Evolutionary conservation across 208 protist species (phyloP).

Genomic region (Herpetomonas tarakana): DNA sequence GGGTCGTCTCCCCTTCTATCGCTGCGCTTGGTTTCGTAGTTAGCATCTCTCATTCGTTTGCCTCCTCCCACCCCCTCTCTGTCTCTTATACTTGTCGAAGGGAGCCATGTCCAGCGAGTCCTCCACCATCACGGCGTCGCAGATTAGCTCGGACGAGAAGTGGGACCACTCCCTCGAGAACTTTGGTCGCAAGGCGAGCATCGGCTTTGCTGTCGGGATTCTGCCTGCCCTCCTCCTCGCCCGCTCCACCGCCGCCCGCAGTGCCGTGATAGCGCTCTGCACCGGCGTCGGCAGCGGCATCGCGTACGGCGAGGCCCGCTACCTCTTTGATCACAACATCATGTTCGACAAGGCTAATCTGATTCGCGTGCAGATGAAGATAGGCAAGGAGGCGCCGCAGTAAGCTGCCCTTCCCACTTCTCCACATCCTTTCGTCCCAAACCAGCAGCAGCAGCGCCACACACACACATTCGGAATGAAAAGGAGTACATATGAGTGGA

Average conservation of each 20-base stretch:
- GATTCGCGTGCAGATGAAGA: constrained; percentile 37
- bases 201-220: constrained; percentile 71
- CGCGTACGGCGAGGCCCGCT: constrained; percentile 84
- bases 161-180: constrained; percentile 89
- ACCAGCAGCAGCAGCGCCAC: too few relatives aligned
- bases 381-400: constrained; percentile 1
- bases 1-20: not conserved
- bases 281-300: constrained; percentile 78
- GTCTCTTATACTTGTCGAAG: too few relatives aligned
- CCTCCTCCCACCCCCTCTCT: not conserved
- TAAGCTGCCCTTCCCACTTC: too few relatives aligned
- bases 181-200: constrained; percentile 79
- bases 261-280: constrained; percentile 55
- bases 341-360: constrained; percentile 84
- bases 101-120: not conserved
- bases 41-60: not conserved
- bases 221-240: constrained; percentile 73
- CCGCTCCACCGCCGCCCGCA: constrained; percentile 54
- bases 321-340: constrained; percentile 88
- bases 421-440: too few relatives aligned
- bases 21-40: not conserved
- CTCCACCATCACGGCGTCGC: constrained; percentile 4
- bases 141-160: constrained; percentile 77
- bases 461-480: not conserved
- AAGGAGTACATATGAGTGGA: too few relatives aligned